Evolutionary conservation across 805 yeast species (phyloP), one percentile per base, ranked within the genome.

Genomic region (Priceomyces carsonii): DNA sequence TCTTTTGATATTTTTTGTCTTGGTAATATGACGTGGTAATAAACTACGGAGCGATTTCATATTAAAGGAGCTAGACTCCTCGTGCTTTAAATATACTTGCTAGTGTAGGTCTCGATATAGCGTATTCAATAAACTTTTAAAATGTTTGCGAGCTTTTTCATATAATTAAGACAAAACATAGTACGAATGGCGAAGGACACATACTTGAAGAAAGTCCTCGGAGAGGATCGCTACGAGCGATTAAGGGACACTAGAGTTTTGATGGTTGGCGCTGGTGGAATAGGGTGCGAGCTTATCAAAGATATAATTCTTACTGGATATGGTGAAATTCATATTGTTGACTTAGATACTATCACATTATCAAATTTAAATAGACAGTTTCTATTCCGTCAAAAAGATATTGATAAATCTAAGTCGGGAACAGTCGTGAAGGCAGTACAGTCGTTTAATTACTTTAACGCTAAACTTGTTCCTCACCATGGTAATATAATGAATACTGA

Each of bases 241-340:
- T 48, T 75, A 26, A 49, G 53, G 9, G 31, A 42, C 26, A 48
- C 85, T 5, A 82, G 77, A 43, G 86, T 89, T 9, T 63, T 90
- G 18, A 66, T 90, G 61, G 95, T 90, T 2, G 98, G 98, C 3
- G 95, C 97, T 1, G 98, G 98, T 19, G 98, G 98, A 5, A 89
- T 90, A 45, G 98, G 98, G 2, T 90, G 96, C 57, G 98, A 90
- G 57, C 64, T 90, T 29, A 66, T 90, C 39, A 90, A 90, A 54
- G 84, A 90, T 53, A 65, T 90, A 32, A 78, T 86, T 4, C 61
- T 88, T 43, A 70, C 85, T 57, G 90, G 93, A 6, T 83, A 82
- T 45, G 93, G 93, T 3, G 95, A 86, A 51, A 82, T 90, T 38
- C 95, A 88, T 54, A 74, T 90, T 19, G 90, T 90, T n/a, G 99